Conservation (phyloP, 2,329 filamentous ascomycete species). For the Talaromyces marneffei region DNA sequence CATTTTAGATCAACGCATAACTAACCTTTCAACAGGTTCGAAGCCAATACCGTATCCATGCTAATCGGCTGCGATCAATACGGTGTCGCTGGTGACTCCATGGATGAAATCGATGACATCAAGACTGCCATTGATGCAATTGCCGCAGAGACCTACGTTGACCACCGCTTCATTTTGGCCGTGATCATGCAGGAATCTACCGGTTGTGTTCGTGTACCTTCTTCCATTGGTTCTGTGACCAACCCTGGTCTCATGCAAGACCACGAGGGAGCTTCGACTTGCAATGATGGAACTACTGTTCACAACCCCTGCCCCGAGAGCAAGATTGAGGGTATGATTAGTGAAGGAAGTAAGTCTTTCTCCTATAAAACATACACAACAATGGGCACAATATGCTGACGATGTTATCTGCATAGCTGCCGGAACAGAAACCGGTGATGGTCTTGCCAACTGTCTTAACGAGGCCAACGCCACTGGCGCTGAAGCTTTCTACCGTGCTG, state of each 20-base stretch:
- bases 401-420: conserved; percentile 8
- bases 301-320: conserved; percentile 22
- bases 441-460: conserved; percentile 30
- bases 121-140: conserved; percentile 27
- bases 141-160: conserved; percentile 23
- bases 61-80: conserved; percentile 3
- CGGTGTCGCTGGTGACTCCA: conserved; percentile 10
- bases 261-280: conserved; percentile 34
- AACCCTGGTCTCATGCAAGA: conserved; percentile 33
- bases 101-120: conserved; percentile 24
- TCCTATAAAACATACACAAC: background rate
- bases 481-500: conserved; percentile 20
- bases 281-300: conserved; percentile 26
- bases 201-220: conserved; percentile 23
- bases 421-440: conserved; percentile 32
- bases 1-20: background rate
- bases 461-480: conserved; percentile 21
- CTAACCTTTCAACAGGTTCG: background rate
- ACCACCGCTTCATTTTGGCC: conserved; percentile 30
- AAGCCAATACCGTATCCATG: conserved; percentile 11
- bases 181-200: conserved; percentile 31
- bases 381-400: background rate
- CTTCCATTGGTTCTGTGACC: conserved; percentile 16
- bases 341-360: conserved; percentile 26
- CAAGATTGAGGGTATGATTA: conserved; percentile 35